phyloP scores from a whole-genome alignment of 768 basidiomycete species.

The Suillus fuscotomentosus region DNA sequence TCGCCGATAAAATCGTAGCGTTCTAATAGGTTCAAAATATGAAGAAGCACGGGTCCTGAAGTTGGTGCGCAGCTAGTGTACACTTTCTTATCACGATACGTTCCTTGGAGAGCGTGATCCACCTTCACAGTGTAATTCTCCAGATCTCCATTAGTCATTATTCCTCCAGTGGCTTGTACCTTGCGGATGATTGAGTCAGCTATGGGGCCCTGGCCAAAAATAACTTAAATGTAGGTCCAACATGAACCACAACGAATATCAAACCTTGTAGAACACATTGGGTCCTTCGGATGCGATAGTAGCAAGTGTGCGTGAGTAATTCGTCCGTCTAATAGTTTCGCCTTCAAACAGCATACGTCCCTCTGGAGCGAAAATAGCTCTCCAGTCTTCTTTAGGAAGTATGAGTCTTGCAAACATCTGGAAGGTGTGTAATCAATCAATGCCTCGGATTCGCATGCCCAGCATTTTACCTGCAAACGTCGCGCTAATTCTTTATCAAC shows the following conservation, averaged over 20 bases:
- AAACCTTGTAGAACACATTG: conserved; percentile 78
- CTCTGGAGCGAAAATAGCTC: conserved; percentile 75
- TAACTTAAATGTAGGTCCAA: conserved; percentile 14
- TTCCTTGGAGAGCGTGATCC: conserved; percentile 71
- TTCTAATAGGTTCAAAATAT: conserved; percentile 90
- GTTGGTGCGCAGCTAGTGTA: conserved; percentile 87
- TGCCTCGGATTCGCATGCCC: neutral
- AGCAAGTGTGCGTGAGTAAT: conserved; percentile 75
- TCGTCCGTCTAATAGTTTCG: conserved; percentile 66
- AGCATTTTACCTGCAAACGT: conserved; percentile 59
- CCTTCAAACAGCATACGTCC: conserved; percentile 74
- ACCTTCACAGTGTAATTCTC: conserved; percentile 67
- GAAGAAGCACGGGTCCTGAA: conserved; percentile 85
- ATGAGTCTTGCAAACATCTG: conserved; percentile 55
- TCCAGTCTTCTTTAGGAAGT: conserved; percentile 72
- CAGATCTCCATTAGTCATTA: conserved; percentile 75
- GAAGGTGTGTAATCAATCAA: conserved; percentile 6
- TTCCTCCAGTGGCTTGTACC: conserved; percentile 70
- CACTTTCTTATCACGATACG: conserved; percentile 73
- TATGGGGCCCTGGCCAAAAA: conserved; percentile 60
- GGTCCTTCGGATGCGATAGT: conserved; percentile 75
- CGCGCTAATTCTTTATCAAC: conserved; percentile 76
- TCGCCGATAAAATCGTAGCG: conserved; percentile 53
- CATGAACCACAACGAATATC: conserved; percentile 15
- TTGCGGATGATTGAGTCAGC: conserved; percentile 78